Base-by-base conservation (phyloP, 2,329 filamentous ascomycete species). In the Xylariales sp. region DNA sequence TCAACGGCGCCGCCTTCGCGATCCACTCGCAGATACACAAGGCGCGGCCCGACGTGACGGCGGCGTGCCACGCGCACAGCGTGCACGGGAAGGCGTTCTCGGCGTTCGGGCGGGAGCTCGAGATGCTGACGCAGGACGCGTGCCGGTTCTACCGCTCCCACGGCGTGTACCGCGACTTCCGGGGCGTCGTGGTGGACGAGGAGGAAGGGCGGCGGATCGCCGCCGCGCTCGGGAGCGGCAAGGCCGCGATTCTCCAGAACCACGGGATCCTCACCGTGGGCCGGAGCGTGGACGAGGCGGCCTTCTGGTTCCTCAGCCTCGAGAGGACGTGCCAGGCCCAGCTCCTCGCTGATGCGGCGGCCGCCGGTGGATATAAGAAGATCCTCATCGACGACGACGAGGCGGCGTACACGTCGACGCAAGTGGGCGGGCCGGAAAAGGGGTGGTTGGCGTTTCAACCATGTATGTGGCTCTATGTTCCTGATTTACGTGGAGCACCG, bases 241-340 rank as follows among this genome's bases (percentile, higher is more conserved):
- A 81, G 73, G 87, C 82, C 2, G 80, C 86, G 72, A 88, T 91
- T 34, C 78, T 91, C 34, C 80, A 86, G 66, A 91, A 91, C 71
- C 89, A 91, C 75, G 89, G 89, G 0, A 78, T 91, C 10, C 76
- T 91, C 56, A 90, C 88, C 0, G 87, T 89, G 0, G 89, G 89
- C 1, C 74, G 74, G 1, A 90, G 87, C 0, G 88, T 91, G 2
- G 89, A 91, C 70, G 89, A 91, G 76, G 89, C 89, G 0, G 87
- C 87, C 0, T 91, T 87, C 74, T 79, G 90, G 63, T 90, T 90
- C 76, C 84, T 85, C 0, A 79, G 87, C 34, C 84, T 90, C 77
- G 89, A 91, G 74, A 81, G 86, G 52, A 86, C 85, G 18, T 91
- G 89, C 74, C 82, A 88, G 65, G 82, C 89, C 3, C 89, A 91